These are phyloP conservation scores for Parastagonospora avenae DNA, from an alignment of 2,329 filamentous ascomycete genomes.

Conservation along the genomic window DNA sequence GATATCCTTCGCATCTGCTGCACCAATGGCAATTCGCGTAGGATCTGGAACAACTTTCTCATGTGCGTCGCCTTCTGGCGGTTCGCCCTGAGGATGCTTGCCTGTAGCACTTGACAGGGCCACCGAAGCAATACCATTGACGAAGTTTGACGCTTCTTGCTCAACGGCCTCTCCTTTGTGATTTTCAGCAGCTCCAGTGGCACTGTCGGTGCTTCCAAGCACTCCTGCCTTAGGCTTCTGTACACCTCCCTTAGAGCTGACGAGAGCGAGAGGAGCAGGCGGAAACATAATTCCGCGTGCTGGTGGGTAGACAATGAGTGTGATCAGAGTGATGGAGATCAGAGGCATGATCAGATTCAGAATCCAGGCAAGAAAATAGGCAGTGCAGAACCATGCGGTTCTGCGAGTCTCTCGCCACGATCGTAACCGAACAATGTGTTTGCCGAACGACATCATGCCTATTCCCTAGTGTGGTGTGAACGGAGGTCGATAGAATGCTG, in stretches of 20 bases:
- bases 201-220: conserved; percentile 74
- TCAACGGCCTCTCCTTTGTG: conserved; percentile 84
- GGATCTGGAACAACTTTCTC: conserved; percentile 66
- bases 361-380: conserved; percentile 70
- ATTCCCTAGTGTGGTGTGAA: conserved; percentile 53
- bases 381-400: conserved; percentile 69
- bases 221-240: conserved; percentile 79
- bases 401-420: conserved; percentile 78
- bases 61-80: conserved; percentile 49
- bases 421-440: conserved; percentile 76
- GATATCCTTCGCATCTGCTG: conserved; percentile 60
- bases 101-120: conserved; percentile 76
- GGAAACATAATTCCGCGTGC: conserved; percentile 72
- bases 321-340: conserved; percentile 63
- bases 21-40: conserved; percentile 59
- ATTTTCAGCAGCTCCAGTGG: conserved; percentile 82
- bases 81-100: conserved; percentile 73
- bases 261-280: conserved; percentile 75
- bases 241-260: conserved; percentile 71
- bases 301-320: conserved; percentile 69
- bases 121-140: conserved; percentile 73
- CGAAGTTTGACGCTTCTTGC: conserved; percentile 80
- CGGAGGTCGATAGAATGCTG: neutral
- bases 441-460: conserved; percentile 67
- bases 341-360: conserved; percentile 73